Percentiles rank a stretch among this genome's conserved stretches.
Conservation (phyloP, 2,329 filamentous ascomycete genomes). For the Paecilomyces formosus region DNA sequence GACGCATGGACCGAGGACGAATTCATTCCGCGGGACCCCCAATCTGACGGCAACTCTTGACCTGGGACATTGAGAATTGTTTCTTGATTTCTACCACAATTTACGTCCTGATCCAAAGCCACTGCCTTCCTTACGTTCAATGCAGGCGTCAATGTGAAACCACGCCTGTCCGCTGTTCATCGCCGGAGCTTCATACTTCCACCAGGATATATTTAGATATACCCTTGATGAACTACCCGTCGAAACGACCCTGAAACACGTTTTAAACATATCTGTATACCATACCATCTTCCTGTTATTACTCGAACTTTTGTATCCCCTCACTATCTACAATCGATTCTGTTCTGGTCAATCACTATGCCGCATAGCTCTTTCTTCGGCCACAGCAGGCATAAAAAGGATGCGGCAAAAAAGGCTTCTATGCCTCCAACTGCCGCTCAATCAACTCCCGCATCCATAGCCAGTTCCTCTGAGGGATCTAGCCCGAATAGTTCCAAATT, state of each 20-base stretch:
- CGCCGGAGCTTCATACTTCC: neutral
- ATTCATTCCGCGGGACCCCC: neutral
- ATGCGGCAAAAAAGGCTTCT: neutral
- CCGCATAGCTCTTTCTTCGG: neutral
- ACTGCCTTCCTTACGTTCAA: neutral
- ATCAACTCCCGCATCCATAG: neutral
- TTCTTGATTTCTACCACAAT: neutral
- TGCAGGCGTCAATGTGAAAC: neutral
- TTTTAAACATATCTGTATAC: neutral
- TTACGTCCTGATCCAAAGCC: neutral
- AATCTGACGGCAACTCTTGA: neutral
- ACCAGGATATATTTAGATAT: neutral
- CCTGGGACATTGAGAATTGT: neutral
- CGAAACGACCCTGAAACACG: neutral
- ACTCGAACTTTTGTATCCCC: neutral
- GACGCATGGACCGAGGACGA: neutral
- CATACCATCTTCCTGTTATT: neutral
- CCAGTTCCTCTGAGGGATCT: conserved; percentile 1
- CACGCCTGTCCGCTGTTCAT: neutral
- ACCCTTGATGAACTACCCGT: neutral
- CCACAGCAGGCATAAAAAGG: neutral
- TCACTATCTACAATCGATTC: neutral
- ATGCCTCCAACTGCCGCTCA: neutral
- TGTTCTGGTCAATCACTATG: neutral
- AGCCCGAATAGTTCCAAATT: neutral